Percentiles rank a stretch among this genome's conserved stretches.
Evolutionary conservation across 306 rosid genomes (phyloP).

Genomic region (Begonia masoniana): DNA sequence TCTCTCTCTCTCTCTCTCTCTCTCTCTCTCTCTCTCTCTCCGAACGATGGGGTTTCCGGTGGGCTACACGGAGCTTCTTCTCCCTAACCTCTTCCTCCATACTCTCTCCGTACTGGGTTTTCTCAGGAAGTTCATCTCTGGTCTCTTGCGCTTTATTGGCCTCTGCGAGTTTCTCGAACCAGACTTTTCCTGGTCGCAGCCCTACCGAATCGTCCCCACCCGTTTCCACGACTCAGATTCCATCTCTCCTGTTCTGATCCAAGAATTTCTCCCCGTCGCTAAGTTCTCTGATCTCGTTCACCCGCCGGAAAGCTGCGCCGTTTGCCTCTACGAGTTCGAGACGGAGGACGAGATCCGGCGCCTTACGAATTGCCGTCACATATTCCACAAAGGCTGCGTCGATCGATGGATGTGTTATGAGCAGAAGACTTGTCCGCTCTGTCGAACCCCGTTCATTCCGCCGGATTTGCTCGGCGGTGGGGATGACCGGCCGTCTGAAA

Average conservation of each 20-base stretch:
- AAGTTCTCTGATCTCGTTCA: slow-evolving; percentile 53
- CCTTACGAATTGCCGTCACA: slow-evolving; percentile 63
- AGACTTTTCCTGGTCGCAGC: slow-evolving; percentile 29
- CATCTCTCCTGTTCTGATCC: slow-evolving; percentile 33
- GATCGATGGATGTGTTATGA: slow-evolving; percentile 92
- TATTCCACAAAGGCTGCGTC: slow-evolving; percentile 62
- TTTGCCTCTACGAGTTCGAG: slow-evolving; percentile 66
- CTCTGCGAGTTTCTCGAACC: slow-evolving; percentile 49
- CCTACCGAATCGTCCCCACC: slow-evolving; percentile 1
- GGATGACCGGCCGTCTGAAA: slow-evolving; percentile 37
- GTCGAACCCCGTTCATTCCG: slow-evolving; percentile 58
- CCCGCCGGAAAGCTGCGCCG: slow-evolving; percentile 62
- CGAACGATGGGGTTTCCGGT: slow-evolving; percentile 66
- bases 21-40: no score
- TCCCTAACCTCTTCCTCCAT: slow-evolving; percentile 55
- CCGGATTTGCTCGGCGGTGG: slow-evolving; percentile 40
- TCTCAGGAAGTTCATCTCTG: slow-evolving; percentile 33
- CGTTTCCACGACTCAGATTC: slow-evolving; percentile 30
- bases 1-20: no score
- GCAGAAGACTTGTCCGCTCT: slow-evolving; percentile 75
- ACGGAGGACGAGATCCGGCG: slow-evolving; percentile 63
- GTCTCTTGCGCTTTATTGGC: slow-evolving; percentile 33
- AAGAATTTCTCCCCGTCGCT: slow-evolving; percentile 46
- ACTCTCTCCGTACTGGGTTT: slow-evolving; percentile 36
- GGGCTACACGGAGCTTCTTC: slow-evolving; percentile 44